Percentiles rank a stretch among this genome's conserved stretches.
phyloP scores from a whole-genome alignment of 2,329 filamentous ascomycete genomes.

The Fusarium sp. region DNA sequence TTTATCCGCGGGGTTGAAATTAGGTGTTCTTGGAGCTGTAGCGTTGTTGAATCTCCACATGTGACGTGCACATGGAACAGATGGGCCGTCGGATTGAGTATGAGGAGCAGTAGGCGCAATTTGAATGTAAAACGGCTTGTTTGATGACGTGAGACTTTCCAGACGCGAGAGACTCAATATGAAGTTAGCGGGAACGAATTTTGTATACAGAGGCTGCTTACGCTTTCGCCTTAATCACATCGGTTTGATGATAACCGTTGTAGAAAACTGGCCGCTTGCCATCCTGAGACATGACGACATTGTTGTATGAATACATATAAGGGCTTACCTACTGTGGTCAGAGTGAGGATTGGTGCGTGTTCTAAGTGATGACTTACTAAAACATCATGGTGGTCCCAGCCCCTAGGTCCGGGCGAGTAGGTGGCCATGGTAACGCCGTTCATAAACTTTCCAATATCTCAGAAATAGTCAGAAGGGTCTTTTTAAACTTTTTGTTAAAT shows the following conservation, averaged over 20 bases:
- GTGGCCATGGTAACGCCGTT: background rate
- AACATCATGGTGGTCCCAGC: background rate
- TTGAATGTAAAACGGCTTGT: background rate
- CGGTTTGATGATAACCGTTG: background rate
- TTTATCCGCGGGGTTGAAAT: background rate
- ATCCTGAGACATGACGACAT: background rate
- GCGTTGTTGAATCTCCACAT: background rate
- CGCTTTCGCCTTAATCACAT: background rate
- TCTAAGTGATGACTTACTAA: background rate
- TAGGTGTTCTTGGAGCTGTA: background rate
- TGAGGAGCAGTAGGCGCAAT: background rate
- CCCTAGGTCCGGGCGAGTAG: background rate
- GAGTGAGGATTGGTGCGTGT: accelerated
- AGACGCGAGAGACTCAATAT: background rate
- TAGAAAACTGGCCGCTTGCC: background rate
- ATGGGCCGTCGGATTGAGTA: background rate
- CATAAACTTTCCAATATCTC: background rate
- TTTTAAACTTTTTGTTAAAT: background rate
- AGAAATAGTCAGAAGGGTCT: background rate
- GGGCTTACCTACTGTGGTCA: background rate
- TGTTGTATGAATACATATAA: background rate
- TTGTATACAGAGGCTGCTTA: background rate
- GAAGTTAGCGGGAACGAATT: background rate
- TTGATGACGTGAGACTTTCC: background rate
- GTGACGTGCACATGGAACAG: background rate